These are phyloP conservation scores for Nemania diffusa DNA, from an alignment of 2,329 filamentous ascomycete genomes.

Conservation along the genomic window DNA sequence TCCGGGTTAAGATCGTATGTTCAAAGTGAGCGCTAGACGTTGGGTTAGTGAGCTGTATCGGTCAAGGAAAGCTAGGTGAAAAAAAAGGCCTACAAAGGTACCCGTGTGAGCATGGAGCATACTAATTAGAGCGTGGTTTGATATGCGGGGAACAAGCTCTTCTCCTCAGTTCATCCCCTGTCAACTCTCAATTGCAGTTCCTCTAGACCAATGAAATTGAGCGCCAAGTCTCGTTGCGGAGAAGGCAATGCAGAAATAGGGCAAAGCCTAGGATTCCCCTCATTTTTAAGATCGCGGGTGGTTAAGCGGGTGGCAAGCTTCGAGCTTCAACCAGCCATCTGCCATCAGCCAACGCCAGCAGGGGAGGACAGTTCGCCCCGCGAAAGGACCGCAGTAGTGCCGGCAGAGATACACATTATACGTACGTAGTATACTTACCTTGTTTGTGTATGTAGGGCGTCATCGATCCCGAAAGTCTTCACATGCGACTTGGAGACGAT, in stretches of 20 bases:
- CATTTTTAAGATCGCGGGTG: slow-evolving; percentile 23
- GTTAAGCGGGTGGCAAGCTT: slow-evolving; percentile 2
- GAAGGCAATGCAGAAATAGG: slow-evolving; percentile 5
- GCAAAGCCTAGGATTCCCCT: slow-evolving; percentile 29
- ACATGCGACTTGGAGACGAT: neutral
- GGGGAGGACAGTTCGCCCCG: slow-evolving; percentile 18
- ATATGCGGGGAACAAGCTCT: slow-evolving; percentile 32
- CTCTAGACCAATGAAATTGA: slow-evolving; percentile 4
- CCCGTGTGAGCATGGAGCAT: too few species aligned
- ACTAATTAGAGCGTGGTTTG: neutral
- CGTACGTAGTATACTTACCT: too few species aligned
- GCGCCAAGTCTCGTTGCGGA: slow-evolving; percentile 14
- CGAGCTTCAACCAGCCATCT: slow-evolving; percentile 15
- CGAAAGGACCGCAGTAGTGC: slow-evolving; percentile 35
- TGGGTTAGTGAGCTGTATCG: neutral
- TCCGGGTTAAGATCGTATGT: neutral
- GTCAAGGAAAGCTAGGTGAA: neutral
- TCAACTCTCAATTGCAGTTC: slow-evolving; percentile 28
- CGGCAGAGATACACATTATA: slow-evolving; percentile 21
- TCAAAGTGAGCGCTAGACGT: neutral
- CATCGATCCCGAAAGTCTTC: neutral
- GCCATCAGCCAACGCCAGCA: slow-evolving; percentile 12
- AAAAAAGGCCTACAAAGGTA: neutral
- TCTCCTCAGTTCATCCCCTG: slow-evolving; percentile 29
- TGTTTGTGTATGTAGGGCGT: neutral